These are phyloP conservation scores for Colletotrichum australisinense DNA, from an alignment of 2,329 filamentous ascomycete genomes.

Conservation along the genomic window DNA sequence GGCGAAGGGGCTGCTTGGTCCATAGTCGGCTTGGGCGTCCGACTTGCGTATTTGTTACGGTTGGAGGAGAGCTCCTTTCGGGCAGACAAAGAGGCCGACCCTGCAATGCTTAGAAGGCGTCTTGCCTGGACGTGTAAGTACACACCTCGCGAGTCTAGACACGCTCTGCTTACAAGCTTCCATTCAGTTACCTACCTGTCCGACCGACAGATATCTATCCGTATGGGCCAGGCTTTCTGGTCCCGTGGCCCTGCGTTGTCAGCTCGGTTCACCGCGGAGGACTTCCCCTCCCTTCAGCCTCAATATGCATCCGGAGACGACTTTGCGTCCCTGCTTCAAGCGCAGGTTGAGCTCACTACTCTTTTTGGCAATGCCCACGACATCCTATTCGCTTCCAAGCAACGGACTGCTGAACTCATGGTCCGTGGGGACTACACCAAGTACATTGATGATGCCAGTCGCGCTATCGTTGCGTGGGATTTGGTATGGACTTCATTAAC, in stretches of 20 bases:
- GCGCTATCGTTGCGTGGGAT: slow-evolving; percentile 19
- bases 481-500: slow-evolving; percentile 5
- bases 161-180: too few species aligned
- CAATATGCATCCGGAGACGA: slow-evolving; percentile 70
- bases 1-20: slow-evolving; percentile 83
- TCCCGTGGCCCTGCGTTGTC: slow-evolving; percentile 76
- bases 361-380: slow-evolving; percentile 48
- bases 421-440: slow-evolving; percentile 31
- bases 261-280: slow-evolving; percentile 71
- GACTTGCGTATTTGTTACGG: slow-evolving; percentile 76
- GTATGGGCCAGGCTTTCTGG: slow-evolving; percentile 79
- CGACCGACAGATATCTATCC: slow-evolving; percentile 75
- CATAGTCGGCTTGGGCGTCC: slow-evolving; percentile 77
- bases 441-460: slow-evolving; percentile 31
- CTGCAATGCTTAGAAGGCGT: slow-evolving; percentile 57
- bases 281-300: slow-evolving; percentile 75
- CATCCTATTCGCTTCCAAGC: slow-evolving; percentile 34
- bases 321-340: slow-evolving; percentile 76
- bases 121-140: slow-evolving; percentile 71
- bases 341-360: slow-evolving; percentile 76
- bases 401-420: slow-evolving; percentile 29
- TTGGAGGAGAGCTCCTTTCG: slow-evolving; percentile 57
- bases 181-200: slow-evolving; percentile 33
- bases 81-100: slow-evolving; percentile 7
- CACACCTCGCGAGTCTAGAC: too few species aligned